These are phyloP conservation scores for Plectosphaerella plurivora DNA, from an alignment of 2,329 filamentous ascomycete species.

Conservation along the genomic window DNA sequence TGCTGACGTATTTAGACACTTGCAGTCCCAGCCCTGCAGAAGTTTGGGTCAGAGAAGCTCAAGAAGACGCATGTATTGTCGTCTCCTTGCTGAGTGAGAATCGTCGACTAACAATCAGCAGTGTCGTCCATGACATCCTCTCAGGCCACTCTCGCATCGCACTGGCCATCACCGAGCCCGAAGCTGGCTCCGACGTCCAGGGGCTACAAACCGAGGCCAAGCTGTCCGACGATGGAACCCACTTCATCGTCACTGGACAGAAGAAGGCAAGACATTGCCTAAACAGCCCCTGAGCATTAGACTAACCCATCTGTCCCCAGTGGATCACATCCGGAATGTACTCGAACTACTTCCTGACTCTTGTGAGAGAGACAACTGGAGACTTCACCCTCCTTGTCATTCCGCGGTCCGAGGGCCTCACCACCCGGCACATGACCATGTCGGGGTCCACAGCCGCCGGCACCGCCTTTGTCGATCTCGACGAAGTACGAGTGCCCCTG, in stretches of 20 bases:
- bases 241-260: conserved; percentile 55
- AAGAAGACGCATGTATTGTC: conserved; percentile 17
- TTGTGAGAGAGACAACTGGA: conserved; percentile 38
- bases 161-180: conserved; percentile 14
- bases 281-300: neutral
- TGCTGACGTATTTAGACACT: conserved; percentile 4
- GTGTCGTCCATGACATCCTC: conserved; percentile 24
- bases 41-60: conserved; percentile 15
- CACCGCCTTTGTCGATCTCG: conserved; percentile 47
- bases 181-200: conserved; percentile 13
- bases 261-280: conserved; percentile 36
- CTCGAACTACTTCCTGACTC: conserved; percentile 53
- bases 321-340: conserved; percentile 57
- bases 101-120: conserved; percentile 5
- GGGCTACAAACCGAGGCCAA: conserved; percentile 11
- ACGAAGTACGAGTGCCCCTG: conserved; percentile 46
- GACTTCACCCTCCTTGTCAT: conserved; percentile 52
- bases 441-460: conserved; percentile 58
- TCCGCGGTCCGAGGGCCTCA: conserved; percentile 40
- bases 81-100: conserved; percentile 16
- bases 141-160: conserved; percentile 26
- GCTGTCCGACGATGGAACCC: conserved; percentile 6
- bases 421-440: conserved; percentile 49
- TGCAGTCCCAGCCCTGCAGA: conserved; percentile 13
- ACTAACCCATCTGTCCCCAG: conserved; percentile 17